These are phyloP conservation scores for Rachicladosporium sp. DNA, from an alignment of 2,329 filamentous ascomycete species.

Conservation along the genomic window DNA sequence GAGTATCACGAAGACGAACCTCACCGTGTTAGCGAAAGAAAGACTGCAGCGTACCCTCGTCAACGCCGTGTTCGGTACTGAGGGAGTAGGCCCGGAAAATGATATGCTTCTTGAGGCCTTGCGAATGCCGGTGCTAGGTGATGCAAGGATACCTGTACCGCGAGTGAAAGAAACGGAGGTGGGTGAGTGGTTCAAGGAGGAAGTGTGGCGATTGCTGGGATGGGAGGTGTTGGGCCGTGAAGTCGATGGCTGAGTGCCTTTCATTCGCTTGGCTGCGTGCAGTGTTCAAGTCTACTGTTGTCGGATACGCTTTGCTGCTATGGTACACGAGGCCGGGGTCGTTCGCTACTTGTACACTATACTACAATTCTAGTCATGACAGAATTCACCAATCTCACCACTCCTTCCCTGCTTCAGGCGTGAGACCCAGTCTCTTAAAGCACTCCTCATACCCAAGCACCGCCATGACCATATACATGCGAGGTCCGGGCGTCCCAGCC, in stretches of 20 bases:
- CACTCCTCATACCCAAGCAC: constrained; percentile 43
- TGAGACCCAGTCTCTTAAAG: constrained; percentile 22
- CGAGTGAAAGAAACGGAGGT: constrained; percentile 30
- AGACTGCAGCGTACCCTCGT: constrained; percentile 34
- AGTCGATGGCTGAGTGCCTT: neutral
- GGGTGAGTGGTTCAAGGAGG: constrained; percentile 42
- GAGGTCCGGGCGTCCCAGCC: constrained; percentile 41
- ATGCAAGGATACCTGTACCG: constrained; percentile 15
- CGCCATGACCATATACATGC: constrained; percentile 40
- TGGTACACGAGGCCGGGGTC: too few species aligned
- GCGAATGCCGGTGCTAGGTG: constrained; percentile 23
- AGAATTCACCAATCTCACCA: neutral
- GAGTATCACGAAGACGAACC: constrained; percentile 18
- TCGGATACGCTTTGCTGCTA: too few species aligned
- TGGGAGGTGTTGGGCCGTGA: constrained; percentile 33
- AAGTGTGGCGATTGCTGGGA: constrained; percentile 46
- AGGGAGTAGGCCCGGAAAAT: constrained; percentile 16
- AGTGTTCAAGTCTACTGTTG: too few species aligned
- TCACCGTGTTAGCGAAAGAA: constrained; percentile 28
- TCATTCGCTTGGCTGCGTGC: too few species aligned
- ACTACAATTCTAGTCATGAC: too few species aligned
- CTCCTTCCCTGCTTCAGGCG: neutral
- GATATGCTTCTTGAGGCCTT: constrained; percentile 31
- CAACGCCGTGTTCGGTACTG: constrained; percentile 30
- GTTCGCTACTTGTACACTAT: too few species aligned